Conservation (phyloP, 495 filamentous ascomycete species). For the Parachaetomium inaequale region DNA sequence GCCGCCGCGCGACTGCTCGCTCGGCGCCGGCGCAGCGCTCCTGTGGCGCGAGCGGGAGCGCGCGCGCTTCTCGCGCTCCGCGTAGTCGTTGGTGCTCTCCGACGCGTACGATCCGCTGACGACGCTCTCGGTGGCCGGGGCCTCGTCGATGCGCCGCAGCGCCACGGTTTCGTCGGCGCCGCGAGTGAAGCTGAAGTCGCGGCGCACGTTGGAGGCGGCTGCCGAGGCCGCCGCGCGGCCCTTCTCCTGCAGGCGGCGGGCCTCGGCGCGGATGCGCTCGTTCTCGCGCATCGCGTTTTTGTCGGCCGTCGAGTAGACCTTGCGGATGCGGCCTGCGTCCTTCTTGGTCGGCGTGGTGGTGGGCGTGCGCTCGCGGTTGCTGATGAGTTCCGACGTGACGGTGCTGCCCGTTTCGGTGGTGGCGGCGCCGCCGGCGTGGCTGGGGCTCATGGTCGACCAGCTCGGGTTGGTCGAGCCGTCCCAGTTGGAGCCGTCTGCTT, state of each 20-base stretch:
- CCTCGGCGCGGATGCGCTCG: slow-evolving; percentile 50
- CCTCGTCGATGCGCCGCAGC: slow-evolving; percentile 33
- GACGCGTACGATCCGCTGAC: slow-evolving; percentile 7
- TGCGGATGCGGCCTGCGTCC: slow-evolving; percentile 47
- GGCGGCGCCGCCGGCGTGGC: slow-evolving; percentile 28
- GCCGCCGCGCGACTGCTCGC: slow-evolving; percentile 25
- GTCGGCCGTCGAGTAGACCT: slow-evolving; percentile 54
- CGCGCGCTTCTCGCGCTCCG: background rate
- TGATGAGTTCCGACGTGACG: slow-evolving; percentile 53
- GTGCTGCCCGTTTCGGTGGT: slow-evolving; percentile 51
- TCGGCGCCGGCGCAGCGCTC: background rate
- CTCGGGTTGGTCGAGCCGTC: slow-evolving; percentile 58
- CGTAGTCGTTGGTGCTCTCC: slow-evolving; percentile 1
- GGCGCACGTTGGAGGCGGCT: slow-evolving; percentile 14
- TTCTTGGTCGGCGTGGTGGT: slow-evolving; percentile 50
- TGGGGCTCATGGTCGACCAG: slow-evolving; percentile 36
- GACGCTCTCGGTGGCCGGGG: slow-evolving; percentile 14
- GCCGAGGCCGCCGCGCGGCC: slow-evolving; percentile 32
- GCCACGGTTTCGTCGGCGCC: slow-evolving; percentile 39
- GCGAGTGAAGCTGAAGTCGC: slow-evolving; percentile 50
- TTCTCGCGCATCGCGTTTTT: slow-evolving; percentile 41
- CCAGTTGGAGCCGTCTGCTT: slow-evolving; percentile 68
- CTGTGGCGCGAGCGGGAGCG: slow-evolving; percentile 17
- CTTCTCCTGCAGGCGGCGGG: slow-evolving; percentile 42
- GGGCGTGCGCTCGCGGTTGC: slow-evolving; percentile 50